A percentile compares a stretch with the other conserved stretches of the same genome.
phyloP scores from a whole-genome alignment of 208 protist species.

The Crithidia mellificae region DNA sequence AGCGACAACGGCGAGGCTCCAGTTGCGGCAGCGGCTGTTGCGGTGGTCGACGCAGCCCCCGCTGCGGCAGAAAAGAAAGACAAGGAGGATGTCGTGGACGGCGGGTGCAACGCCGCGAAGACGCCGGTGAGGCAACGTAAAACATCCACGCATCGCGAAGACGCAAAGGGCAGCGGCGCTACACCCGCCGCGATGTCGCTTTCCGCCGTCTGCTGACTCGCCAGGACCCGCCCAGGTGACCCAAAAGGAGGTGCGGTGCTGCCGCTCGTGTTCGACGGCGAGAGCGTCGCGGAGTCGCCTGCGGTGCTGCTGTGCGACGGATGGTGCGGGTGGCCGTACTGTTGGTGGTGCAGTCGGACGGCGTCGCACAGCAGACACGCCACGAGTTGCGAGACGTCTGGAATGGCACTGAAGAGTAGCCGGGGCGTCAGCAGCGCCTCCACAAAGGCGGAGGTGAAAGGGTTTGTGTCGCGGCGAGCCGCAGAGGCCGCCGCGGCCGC shows the following conservation, averaged over 20 bases:
- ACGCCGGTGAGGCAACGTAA: constrained; percentile 46
- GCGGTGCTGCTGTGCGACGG: not conserved
- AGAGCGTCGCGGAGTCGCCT: not conserved
- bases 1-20: constrained; percentile 26
- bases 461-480: constrained; percentile 10
- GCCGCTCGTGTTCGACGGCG: constrained; percentile 8
- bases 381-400: constrained; percentile 61
- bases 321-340: constrained; percentile 1
- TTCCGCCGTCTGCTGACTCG: constrained; percentile 7
- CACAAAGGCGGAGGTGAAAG: constrained; percentile 39
- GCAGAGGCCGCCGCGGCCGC: constrained; percentile 6
- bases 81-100: not conserved
- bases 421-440: constrained; percentile 52
- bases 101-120: constrained; percentile 38
- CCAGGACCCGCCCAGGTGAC: not conserved
- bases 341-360: constrained; percentile 41
- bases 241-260: constrained; percentile 1
- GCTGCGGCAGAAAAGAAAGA: not conserved
- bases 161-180: constrained; percentile 40
- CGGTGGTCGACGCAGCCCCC: too few relatives aligned
- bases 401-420: constrained; percentile 43
- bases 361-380: constrained; percentile 68
- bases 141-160: constrained; percentile 42
- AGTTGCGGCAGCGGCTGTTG: too few relatives aligned
- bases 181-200: constrained; percentile 8